Evolutionary conservation across 2,329 filamentous ascomycete species (phyloP), one percentile per base, ranked within the genome.

Genomic region (Colletotrichum agaves): DNA sequence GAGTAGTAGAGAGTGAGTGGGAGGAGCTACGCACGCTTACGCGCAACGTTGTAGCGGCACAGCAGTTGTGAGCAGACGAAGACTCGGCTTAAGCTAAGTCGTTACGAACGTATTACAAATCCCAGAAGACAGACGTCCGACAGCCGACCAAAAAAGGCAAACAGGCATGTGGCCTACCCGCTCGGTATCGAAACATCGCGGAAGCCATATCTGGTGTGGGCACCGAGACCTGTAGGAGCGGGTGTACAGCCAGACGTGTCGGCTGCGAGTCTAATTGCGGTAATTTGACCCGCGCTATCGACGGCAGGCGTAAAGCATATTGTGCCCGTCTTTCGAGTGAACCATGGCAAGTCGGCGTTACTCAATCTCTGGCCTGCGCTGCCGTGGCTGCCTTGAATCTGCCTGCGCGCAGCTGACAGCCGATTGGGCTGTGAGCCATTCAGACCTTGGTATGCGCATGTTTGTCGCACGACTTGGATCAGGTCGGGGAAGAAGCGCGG

Each of bases 221-320:
- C 39, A 61, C 65, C 65, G 60, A 68, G 65, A 55, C 61, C 61
- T 64, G 65, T 60, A 41, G 35, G 53, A 65, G 61, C 53, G 64
- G 61, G 39, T 59, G 37, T 53, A 64, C 19, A 21, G 41, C 53
- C 47, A 55, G 61, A 64, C 53, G 53, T 43, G 61, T 64, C 64
- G 64, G 64, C 53, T 64, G 53, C n/a, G 61, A 49, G 46, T 33
- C 65, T 68, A 39, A 61, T 68, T 68, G 61, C 65, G 65, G 65
- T 68, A 65, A 68, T 65, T 63, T 68, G 61, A 55, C 61, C 61
- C 61, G 65, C 65, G 55, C 65, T 55, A 68, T 60, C 61, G 65
- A 65, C 61, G 21, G 65, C 53, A 65, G 53, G 41, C 31, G 37
- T 55, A 49, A 65, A 68, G 46, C 61, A 55, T 50, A 49, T 55